Evolutionary conservation across 805 yeast genomes (phyloP).

Genomic region (Pichia rugopelliculosa): DNA sequence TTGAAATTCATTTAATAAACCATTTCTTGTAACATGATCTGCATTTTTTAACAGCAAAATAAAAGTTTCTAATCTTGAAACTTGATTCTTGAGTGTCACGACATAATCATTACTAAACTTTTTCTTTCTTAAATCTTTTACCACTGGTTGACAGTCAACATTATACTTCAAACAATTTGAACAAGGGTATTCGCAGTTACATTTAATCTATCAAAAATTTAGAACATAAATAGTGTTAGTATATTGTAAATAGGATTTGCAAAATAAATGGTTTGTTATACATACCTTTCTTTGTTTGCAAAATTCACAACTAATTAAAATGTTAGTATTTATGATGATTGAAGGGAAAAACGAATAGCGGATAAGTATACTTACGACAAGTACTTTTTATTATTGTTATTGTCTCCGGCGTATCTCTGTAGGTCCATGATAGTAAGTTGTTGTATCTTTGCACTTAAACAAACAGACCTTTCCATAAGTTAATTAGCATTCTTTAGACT

Average conservation of each 20-base stretch:
- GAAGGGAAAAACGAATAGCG: neutral
- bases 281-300: constrained; percentile 5
- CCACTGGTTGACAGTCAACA: neutral
- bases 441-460: too few species aligned
- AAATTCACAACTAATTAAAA: constrained; percentile 1
- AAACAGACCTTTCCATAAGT: too few species aligned
- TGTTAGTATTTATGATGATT: neutral
- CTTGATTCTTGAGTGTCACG: neutral
- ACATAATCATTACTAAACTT: constrained; percentile 3
- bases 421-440: too few species aligned
- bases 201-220: neutral
- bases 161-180: constrained; percentile 6
- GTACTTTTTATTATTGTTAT: neutral
- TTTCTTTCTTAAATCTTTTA: constrained; percentile 2
- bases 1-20: neutral
- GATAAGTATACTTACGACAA: neutral
- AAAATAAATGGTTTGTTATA: neutral
- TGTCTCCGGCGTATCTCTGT: too few species aligned
- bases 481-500: too few species aligned
- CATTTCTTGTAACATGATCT: neutral
- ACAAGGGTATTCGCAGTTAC: constrained; percentile 4
- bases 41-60: neutral
- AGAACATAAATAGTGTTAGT: neutral
- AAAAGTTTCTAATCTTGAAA: neutral
- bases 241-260: neutral